A percentile compares a stretch with the other conserved stretches of the same genome.
Evolutionary conservation across 2,329 filamentous ascomycete genomes (phyloP).

Genomic region (Fusarium bulbicola): DNA sequence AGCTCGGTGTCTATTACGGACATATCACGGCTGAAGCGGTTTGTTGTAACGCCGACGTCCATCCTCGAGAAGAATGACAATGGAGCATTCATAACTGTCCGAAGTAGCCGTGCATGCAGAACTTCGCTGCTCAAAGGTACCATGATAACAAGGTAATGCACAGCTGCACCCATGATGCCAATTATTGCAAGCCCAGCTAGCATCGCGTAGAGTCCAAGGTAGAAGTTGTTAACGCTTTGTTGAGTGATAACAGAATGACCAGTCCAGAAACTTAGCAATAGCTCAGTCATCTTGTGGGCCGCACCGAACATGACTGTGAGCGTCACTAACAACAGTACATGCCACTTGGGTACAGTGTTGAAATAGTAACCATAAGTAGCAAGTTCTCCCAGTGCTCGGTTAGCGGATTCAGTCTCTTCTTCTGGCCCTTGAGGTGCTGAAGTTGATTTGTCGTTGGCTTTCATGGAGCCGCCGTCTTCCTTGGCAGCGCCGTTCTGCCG

Average conservation of each 20-base stretch:
- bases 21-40: slow-evolving; percentile 53
- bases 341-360: slow-evolving; percentile 8
- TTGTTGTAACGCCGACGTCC: slow-evolving; percentile 49
- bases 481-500: background rate
- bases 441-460: background rate
- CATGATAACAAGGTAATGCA: slow-evolving; percentile 2
- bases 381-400: background rate
- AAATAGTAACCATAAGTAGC: slow-evolving; percentile 16
- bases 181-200: slow-evolving; percentile 8
- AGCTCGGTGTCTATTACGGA: slow-evolving; percentile 48
- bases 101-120: slow-evolving; percentile 14
- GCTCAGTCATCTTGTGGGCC: slow-evolving; percentile 24
- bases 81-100: slow-evolving; percentile 40
- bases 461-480: background rate
- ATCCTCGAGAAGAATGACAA: slow-evolving; percentile 50
- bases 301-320: slow-evolving; percentile 7
- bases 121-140: slow-evolving; percentile 13
- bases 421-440: background rate
- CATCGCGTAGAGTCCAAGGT: slow-evolving; percentile 26
- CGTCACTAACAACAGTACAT: background rate
- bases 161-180: background rate
- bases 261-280: slow-evolving; percentile 27
- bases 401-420: background rate
- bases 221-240: slow-evolving; percentile 16
- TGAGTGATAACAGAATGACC: slow-evolving; percentile 1